Evolutionary conservation across 805 yeast species (phyloP).

Genomic region (Metschnikowia reukaufii): DNA sequence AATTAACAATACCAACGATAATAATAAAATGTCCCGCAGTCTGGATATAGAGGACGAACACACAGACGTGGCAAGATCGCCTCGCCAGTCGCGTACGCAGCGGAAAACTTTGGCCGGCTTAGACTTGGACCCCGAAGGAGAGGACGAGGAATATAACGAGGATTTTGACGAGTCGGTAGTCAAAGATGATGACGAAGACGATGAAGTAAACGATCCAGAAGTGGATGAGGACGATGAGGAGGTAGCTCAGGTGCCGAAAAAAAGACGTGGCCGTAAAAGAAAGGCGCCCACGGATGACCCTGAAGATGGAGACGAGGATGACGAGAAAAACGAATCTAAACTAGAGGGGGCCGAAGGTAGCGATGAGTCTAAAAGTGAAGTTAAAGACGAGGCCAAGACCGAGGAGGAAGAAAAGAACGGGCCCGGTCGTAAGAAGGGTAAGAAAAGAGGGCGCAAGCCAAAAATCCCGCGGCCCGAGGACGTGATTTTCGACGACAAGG

Average conservation of each 20-base stretch:
- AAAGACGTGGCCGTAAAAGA: conserved; percentile 18
- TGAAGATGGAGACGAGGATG: conserved; percentile 10
- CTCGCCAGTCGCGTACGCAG: conserved; percentile 16
- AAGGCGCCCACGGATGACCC: conserved; percentile 19
- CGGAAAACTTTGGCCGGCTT: conserved; percentile 20
- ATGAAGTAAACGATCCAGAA: conserved; percentile 22
- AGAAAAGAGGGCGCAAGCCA: conserved; percentile 36
- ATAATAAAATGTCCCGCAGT: conserved; percentile 4
- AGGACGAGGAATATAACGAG: conserved; percentile 21
- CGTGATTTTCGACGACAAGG: conserved; percentile 60
- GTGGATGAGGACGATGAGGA: conserved; percentile 11
- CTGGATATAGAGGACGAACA: conserved; percentile 8
- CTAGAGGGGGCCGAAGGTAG: conserved; percentile 1
- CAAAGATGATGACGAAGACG: conserved; percentile 19
- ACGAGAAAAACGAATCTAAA: conserved; percentile 2
- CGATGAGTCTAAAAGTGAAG: conserved; percentile 7
- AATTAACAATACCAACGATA: neutral
- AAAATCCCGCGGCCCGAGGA: conserved; percentile 39
- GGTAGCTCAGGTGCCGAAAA: conserved; percentile 7
- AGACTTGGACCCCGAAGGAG: conserved; percentile 22
- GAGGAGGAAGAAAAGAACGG: conserved; percentile 13
- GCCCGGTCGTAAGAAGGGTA: conserved; percentile 33
- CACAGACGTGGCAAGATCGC: conserved; percentile 14
- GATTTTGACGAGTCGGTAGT: conserved; percentile 20
- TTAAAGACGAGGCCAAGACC: neutral